Evolutionary conservation across 192 early-diverging fungal genomes (phyloP).

Genomic region (Backusella circina): DNA sequence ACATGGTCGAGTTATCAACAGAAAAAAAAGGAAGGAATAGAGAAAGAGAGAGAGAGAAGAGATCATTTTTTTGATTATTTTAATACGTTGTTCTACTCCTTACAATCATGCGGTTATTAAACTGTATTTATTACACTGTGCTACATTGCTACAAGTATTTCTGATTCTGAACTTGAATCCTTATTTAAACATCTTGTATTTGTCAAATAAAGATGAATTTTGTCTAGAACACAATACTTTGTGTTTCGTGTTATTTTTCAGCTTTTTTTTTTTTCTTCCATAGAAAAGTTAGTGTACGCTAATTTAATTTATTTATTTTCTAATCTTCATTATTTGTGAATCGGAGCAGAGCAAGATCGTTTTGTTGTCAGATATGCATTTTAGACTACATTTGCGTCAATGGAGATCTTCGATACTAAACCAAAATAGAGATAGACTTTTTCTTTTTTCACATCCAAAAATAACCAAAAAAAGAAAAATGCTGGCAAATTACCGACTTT

Average conservation of each 20-base stretch:
- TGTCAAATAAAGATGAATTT: background rate
- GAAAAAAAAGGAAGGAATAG: background rate
- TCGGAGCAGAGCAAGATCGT: background rate
- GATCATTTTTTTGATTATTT: background rate
- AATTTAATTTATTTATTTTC: background rate
- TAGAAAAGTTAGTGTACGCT: background rate
- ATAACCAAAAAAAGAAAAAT: background rate
- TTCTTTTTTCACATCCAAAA: background rate
- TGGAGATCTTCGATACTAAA: background rate
- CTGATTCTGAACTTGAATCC: background rate
- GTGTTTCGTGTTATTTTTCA: background rate
- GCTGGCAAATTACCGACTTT: background rate
- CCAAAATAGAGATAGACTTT: background rate
- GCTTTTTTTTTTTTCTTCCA: background rate
- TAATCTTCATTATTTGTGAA: background rate
- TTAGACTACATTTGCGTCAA: background rate
- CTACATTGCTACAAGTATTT: background rate
- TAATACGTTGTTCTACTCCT: background rate
- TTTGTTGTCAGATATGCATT: background rate
- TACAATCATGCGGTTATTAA: background rate
- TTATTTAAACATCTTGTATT: background rate
- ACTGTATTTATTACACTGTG: background rate
- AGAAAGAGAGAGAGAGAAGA: background rate
- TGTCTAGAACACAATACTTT: background rate
- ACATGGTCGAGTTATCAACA: background rate